phyloP scores from a whole-genome alignment of 257 asterid genomes.

The Solanum pennellii region DNA sequence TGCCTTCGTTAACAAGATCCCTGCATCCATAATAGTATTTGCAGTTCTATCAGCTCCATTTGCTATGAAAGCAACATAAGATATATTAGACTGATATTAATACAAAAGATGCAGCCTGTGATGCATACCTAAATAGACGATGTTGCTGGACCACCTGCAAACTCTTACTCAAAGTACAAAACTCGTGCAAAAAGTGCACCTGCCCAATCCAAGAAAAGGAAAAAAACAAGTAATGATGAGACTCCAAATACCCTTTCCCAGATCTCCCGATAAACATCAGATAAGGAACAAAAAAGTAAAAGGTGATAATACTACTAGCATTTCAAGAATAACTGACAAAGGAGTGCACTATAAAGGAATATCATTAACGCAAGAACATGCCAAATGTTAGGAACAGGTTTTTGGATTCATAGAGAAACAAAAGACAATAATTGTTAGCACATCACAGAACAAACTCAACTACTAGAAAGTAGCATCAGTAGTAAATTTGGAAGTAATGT shows the following conservation, averaged over 20 bases:
- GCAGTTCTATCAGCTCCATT: neutral
- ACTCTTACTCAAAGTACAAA: slow-evolving; percentile 86
- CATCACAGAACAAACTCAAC: neutral
- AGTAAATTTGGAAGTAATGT: neutral
- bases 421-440: neutral
- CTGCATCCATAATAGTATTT: slow-evolving; percentile 21
- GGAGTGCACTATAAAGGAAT: neutral
- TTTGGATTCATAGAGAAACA: neutral
- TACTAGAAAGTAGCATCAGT: neutral
- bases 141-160: slow-evolving; percentile 91
- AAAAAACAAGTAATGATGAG: neutral
- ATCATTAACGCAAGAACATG: neutral
- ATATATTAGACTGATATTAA: neutral
- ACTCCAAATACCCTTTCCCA: neutral
- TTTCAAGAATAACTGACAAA: neutral
- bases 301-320: neutral
- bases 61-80: neutral
- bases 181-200: slow-evolving; percentile 90
- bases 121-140: slow-evolving; percentile 64
- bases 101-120: neutral
- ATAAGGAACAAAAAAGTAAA: neutral
- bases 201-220: neutral
- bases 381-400: neutral
- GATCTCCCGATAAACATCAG: neutral
- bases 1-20: slow-evolving; percentile 89